Evolutionary conservation across 441 rosid species (phyloP).

Genomic region (Eutrema salsugineum): DNA sequence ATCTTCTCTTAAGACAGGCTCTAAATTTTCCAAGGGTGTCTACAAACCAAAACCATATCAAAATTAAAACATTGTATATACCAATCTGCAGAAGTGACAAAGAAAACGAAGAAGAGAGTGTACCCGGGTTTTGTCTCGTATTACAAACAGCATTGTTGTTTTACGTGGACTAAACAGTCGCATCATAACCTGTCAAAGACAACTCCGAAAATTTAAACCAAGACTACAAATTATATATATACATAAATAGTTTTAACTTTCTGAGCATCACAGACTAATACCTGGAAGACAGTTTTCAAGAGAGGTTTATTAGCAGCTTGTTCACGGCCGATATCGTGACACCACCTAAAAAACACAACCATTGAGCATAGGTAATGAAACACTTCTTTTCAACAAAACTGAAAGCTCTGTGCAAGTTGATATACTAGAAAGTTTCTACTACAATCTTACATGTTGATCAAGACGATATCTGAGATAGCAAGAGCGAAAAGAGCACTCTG

Average conservation of each 20-base stretch:
- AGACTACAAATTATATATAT: not conserved
- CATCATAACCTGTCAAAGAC: conserved; percentile 88
- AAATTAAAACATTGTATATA: not conserved
- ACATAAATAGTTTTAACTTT: not conserved
- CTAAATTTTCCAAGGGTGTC: conserved; percentile 96
- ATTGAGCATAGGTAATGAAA: not conserved
- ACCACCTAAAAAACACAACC: conserved; percentile 70
- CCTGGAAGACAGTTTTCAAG: conserved; percentile 99
- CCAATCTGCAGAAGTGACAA: no score
- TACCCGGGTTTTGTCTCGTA: conserved; percentile 98
- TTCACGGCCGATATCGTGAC: conserved; percentile 99
- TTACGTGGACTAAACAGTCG: conserved; percentile 98
- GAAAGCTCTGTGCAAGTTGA: not conserved
- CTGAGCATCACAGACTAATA: conserved; percentile 11
- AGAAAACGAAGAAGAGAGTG: conserved; percentile 6
- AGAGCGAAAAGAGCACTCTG: conserved; percentile 99
- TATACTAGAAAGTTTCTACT: not conserved
- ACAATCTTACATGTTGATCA: conserved; percentile 91
- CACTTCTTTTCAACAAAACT: not conserved
- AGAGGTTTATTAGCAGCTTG: conserved; percentile 89
- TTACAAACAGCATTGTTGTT: conserved; percentile 96
- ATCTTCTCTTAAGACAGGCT: conserved; percentile 94
- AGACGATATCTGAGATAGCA: conserved; percentile 93
- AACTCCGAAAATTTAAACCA: conserved; percentile 8
- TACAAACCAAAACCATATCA: conserved; percentile 29